Conservation (phyloP, 1,139 yeast genomes). For the Hanseniaspora uvarum region DNA sequence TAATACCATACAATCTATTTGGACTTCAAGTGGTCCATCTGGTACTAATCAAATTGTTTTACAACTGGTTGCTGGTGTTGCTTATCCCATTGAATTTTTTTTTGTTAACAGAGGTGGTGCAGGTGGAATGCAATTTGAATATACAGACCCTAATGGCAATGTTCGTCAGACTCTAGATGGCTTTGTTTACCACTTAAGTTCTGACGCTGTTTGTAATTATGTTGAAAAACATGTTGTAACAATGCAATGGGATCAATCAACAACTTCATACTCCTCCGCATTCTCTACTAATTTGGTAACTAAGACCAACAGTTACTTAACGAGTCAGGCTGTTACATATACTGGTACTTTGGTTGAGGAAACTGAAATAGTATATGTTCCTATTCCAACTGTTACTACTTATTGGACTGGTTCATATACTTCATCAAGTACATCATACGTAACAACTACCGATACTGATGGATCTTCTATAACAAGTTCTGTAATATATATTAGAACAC, state of each 20-base stretch:
- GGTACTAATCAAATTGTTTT: neutral
- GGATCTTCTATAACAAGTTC: neutral
- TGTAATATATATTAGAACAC: neutral
- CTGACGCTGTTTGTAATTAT: neutral
- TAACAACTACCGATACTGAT: neutral
- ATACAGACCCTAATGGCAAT: neutral
- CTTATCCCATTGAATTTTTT: constrained; percentile 20
- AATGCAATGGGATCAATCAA: neutral
- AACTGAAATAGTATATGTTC: neutral
- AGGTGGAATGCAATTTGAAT: neutral
- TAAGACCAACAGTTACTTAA: neutral
- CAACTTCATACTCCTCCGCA: neutral
- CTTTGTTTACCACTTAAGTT: neutral
- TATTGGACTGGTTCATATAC: neutral
- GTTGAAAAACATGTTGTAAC: neutral
- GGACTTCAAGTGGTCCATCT: neutral
- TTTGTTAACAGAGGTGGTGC: neutral
- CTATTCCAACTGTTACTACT: neutral
- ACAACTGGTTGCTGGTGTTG: neutral
- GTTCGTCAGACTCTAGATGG: neutral
- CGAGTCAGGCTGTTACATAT: neutral
- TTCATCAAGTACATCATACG: neutral
- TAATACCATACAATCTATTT: no score
- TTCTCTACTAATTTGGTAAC: neutral
- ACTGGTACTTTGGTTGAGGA: neutral